phyloP scores from a whole-genome alignment of 345 rosid species.

The Rubroshorea leprosula region DNA sequence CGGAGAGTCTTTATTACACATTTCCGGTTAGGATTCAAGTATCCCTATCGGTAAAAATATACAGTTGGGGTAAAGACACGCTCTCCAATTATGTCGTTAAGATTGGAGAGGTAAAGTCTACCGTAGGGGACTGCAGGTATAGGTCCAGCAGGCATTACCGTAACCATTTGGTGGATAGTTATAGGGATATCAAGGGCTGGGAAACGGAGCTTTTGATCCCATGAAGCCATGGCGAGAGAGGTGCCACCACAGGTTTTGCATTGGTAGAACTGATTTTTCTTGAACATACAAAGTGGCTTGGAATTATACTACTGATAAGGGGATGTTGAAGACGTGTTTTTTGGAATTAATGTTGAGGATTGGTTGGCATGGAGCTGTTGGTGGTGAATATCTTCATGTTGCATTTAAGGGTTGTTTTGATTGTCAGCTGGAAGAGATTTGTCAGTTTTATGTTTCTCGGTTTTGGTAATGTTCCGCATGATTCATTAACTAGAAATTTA shows the following conservation, averaged over 20 bases:
- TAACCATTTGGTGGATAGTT: slow-evolving; percentile 23
- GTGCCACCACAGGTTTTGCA: slow-evolving; percentile 7
- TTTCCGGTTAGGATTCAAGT: slow-evolving; percentile 12
- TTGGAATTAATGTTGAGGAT: background rate
- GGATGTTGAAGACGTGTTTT: no score
- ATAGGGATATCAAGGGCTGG: slow-evolving; percentile 42
- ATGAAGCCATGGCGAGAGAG: slow-evolving; percentile 44
- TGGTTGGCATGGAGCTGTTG: slow-evolving; percentile 32
- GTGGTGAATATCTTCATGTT: slow-evolving; percentile 22
- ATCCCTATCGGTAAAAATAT: slow-evolving; percentile 46
- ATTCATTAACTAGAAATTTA: background rate
- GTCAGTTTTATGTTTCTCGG: background rate
- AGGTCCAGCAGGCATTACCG: slow-evolving; percentile 54
- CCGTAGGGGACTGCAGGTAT: slow-evolving; percentile 39
- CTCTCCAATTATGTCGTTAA: slow-evolving; percentile 70
- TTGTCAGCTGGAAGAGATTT: slow-evolving; percentile 1
- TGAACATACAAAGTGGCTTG: slow-evolving; percentile 12
- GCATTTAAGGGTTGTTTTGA: background rate
- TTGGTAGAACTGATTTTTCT: slow-evolving; percentile 20
- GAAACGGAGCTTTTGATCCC: slow-evolving; percentile 60
- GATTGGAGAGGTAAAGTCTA: slow-evolving; percentile 78
- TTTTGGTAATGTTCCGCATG: background rate
- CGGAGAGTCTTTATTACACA: slow-evolving; percentile 31
- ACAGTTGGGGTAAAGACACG: slow-evolving; percentile 87
- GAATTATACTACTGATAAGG: background rate